Conservation (phyloP, 257 asterid genomes). For the Striga asiatica region DNA sequence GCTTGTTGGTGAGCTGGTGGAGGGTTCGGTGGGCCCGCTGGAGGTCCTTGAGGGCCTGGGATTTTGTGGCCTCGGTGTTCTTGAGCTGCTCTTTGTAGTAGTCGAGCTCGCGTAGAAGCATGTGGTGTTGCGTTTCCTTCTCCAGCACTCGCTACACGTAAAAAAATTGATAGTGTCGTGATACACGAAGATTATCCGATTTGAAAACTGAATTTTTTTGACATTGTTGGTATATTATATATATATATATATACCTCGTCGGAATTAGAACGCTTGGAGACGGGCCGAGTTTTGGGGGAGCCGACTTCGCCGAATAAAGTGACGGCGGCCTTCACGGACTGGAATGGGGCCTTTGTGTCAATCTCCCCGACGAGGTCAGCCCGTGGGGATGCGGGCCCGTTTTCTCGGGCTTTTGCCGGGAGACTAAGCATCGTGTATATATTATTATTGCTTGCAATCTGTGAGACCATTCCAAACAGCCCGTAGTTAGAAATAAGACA, state of each 20-base stretch:
- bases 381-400: conserved; percentile 29
- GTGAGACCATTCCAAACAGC: not conserved
- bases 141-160: conserved; percentile 65
- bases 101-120: conserved; percentile 46
- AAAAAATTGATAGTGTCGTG: not conserved
- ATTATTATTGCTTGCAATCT: conserved; percentile 18
- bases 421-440: conserved; percentile 32
- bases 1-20: conserved; percentile 55
- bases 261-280: conserved; percentile 32
- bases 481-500: too few relatives aligned
- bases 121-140: conserved; percentile 63
- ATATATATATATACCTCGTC: conserved; percentile 47
- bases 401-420: conserved; percentile 27
- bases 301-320: conserved; percentile 51
- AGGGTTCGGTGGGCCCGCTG: conserved; percentile 51
- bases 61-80: conserved; percentile 40
- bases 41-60: conserved; percentile 51
- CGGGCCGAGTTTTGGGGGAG: conserved; percentile 27
- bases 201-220: not conserved
- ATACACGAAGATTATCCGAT: not conserved
- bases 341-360: conserved; percentile 66
- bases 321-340: conserved; percentile 79
- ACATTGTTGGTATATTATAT: not conserved
- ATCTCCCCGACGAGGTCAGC: conserved; percentile 46
- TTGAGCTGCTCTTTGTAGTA: conserved; percentile 38